Evolutionary conservation across 495 filamentous ascomycete genomes (phyloP).

Genomic region (Tirmania nivea): DNA sequence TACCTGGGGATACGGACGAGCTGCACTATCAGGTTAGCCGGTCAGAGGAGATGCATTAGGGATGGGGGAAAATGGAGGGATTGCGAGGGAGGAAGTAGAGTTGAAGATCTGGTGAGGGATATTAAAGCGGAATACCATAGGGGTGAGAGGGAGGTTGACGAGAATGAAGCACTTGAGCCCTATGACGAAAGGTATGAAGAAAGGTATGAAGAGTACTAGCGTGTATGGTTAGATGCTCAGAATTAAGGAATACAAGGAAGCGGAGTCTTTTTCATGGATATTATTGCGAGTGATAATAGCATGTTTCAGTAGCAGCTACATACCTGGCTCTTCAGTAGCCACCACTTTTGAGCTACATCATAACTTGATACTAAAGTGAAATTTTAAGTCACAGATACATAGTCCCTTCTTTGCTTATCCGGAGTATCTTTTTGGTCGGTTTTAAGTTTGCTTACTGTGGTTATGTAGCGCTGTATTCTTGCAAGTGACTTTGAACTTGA

Average conservation of each 20-base stretch:
- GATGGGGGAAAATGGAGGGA: constrained; percentile 2
- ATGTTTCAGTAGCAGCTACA: background rate
- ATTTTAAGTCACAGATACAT: no score
- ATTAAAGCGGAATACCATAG: background rate
- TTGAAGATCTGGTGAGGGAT: background rate
- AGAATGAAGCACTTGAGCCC: background rate
- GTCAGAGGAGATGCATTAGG: constrained; percentile 5
- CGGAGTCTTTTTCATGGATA: background rate
- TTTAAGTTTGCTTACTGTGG: no score
- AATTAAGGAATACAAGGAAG: background rate
- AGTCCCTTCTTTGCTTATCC: no score
- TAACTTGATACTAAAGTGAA: no score
- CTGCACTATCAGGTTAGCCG: background rate
- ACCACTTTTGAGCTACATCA: no score
- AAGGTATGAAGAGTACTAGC: background rate
- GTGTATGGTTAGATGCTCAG: background rate
- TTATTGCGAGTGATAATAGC: background rate
- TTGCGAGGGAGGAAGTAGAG: constrained; percentile 1
- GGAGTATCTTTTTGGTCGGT: no score
- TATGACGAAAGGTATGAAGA: background rate
- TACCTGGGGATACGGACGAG: background rate
- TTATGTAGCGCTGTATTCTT: no score
- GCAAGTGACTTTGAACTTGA: no score
- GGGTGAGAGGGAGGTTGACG: background rate
- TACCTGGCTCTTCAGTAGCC: no score